phyloP scores from a whole-genome alignment of 1,139 yeast species.

The Sporopachydermia cereana region DNA sequence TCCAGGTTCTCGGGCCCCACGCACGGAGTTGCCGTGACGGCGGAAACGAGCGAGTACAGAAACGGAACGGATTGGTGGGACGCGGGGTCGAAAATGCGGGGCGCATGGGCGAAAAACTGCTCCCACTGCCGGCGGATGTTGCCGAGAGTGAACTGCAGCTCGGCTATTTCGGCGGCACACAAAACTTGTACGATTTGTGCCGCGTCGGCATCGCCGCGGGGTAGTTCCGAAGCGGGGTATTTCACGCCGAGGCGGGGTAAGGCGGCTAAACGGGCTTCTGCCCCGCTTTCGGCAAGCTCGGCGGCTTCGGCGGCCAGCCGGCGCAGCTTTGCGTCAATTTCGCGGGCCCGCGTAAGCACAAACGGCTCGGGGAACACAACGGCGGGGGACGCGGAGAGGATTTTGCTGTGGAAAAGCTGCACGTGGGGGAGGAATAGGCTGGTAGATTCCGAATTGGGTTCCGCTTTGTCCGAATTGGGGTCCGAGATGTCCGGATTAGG shows the following conservation, averaged over 20 bases:
- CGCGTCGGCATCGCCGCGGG: constrained; percentile 16
- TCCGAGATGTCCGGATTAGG: neutral
- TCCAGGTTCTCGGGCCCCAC: constrained; percentile 76
- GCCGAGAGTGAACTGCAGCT: constrained; percentile 25
- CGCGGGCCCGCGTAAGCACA: constrained; percentile 42
- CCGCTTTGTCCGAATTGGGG: neutral
- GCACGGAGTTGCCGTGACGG: constrained; percentile 83
- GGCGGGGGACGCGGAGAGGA: constrained; percentile 65
- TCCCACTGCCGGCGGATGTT: constrained; percentile 47
- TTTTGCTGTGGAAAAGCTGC: constrained; percentile 36
- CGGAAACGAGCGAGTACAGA: constrained; percentile 71
- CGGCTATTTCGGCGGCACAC: constrained; percentile 16
- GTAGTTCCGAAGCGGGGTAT: constrained; percentile 11
- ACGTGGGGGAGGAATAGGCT: constrained; percentile 17
- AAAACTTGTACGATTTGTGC: constrained; percentile 17
- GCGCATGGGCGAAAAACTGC: constrained; percentile 35
- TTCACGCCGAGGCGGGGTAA: neutral
- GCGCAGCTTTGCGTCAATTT: constrained; percentile 36
- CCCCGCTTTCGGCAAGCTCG: neutral
- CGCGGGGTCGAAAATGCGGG: constrained; percentile 48
- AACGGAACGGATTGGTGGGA: constrained; percentile 70
- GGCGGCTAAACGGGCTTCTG: neutral
- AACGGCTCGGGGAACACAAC: constrained; percentile 59
- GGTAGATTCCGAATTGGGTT: neutral
- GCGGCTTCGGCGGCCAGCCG: constrained; percentile 23